Conservation (phyloP, 140 eudicot genomes). For the Bidens hawaiensis region DNA sequence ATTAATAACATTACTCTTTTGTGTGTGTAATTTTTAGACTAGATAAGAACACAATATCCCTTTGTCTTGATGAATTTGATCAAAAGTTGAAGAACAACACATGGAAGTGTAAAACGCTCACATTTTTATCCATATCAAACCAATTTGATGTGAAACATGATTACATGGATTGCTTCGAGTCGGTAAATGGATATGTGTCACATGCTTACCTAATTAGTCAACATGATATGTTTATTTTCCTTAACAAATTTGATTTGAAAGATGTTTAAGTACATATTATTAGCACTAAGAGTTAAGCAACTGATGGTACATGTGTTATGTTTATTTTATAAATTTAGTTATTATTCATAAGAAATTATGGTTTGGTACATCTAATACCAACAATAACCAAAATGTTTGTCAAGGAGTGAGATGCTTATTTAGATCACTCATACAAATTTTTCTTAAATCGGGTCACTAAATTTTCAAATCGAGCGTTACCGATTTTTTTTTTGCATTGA, state of each 20-base stretch:
- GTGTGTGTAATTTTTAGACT: not conserved
- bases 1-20: too few relatives aligned
- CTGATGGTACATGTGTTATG: not conserved
- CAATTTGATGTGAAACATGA: not conserved
- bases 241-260: not conserved
- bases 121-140: not conserved
- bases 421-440: too few relatives aligned
- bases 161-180: not conserved
- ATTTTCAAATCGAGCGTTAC: too few relatives aligned
- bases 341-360: too few relatives aligned
- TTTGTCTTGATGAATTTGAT: not conserved
- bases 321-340: too few relatives aligned
- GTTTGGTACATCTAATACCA: too few relatives aligned
- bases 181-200: not conserved
- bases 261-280: not conserved
- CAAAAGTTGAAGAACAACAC: not conserved
- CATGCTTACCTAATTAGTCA: constrained; percentile 3
- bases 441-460: too few relatives aligned
- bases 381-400: too few relatives aligned
- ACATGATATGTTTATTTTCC: constrained; percentile 4
- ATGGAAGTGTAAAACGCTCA: not conserved
- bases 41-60: constrained; percentile 6
- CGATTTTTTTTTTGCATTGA: too few relatives aligned
- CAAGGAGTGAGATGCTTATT: too few relatives aligned
- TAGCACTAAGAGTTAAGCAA: not conserved